A percentile compares a stretch with the other conserved stretches of the same genome.
Evolutionary conservation across 345 rosid genomes (phyloP).

Genomic region (Rhodamnia rubescens): DNA sequence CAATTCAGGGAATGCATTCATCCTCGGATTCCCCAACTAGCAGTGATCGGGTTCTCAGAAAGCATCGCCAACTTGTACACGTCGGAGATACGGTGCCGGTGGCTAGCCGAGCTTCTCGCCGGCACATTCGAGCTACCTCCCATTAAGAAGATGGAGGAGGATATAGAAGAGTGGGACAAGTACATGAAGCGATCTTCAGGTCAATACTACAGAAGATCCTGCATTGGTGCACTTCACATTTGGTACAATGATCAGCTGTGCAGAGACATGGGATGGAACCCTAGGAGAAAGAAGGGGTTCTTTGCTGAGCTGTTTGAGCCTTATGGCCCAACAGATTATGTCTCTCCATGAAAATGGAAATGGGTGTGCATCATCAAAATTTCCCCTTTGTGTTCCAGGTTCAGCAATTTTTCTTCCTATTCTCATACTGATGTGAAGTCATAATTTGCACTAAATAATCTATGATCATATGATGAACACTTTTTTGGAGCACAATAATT

Average conservation of each 20-base stretch:
- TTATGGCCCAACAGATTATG: slow-evolving; percentile 28
- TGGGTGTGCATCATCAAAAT: neutral
- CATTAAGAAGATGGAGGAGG: slow-evolving; percentile 25
- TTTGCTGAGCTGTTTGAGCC: slow-evolving; percentile 28
- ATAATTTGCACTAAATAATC: neutral
- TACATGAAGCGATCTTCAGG: slow-evolving; percentile 16
- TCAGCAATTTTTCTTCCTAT: neutral
- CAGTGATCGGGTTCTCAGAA: slow-evolving; percentile 31
- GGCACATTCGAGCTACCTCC: slow-evolving; percentile 19
- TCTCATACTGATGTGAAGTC: neutral
- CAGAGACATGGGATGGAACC: slow-evolving; percentile 33
- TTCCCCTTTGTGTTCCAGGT: neutral
- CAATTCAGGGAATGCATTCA: slow-evolving; percentile 24
- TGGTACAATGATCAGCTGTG: slow-evolving; percentile 34
- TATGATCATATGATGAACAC: neutral
- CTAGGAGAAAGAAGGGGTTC: slow-evolving; percentile 19
- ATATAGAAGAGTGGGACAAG: slow-evolving; percentile 12
- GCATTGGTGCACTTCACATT: slow-evolving; percentile 20
- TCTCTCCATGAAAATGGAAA: neutral
- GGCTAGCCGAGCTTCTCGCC: slow-evolving; percentile 27
- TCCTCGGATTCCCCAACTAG: slow-evolving; percentile 27
- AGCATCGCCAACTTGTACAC: slow-evolving; percentile 22
- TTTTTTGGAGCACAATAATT: neutral
- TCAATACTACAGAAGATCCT: slow-evolving; percentile 11
- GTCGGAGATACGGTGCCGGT: slow-evolving; percentile 25